Evolutionary conservation across 1,284 basidiomycete species (phyloP).

Genomic region (Ganoderma meredithae): DNA sequence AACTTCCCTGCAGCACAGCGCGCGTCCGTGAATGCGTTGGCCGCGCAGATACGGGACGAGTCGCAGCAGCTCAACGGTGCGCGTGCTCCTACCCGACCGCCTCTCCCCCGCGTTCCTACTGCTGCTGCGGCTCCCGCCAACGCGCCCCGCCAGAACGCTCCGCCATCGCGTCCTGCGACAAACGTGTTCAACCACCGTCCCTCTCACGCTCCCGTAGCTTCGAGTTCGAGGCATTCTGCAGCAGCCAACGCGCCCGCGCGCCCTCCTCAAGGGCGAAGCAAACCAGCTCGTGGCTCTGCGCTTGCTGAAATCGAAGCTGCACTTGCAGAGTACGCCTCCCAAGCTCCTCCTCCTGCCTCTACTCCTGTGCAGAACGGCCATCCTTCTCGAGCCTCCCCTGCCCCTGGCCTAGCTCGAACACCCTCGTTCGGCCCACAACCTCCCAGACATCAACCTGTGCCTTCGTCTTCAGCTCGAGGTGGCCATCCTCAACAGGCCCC

Average conservation of each 20-base stretch:
- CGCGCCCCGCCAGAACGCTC: neutral
- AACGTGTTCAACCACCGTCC: neutral
- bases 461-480: conserved; percentile 5
- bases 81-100: conserved; percentile 7
- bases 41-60: conserved; percentile 19
- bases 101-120: neutral
- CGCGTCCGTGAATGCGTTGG: conserved; percentile 20
- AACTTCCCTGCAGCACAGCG: conserved; percentile 29
- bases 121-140: conserved; percentile 2
- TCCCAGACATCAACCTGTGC: neutral
- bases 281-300: conserved; percentile 9
- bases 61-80: neutral
- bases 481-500: neutral
- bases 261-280: neutral
- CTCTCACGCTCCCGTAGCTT: neutral
- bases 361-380: neutral
- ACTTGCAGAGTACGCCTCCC: conserved; percentile 20
- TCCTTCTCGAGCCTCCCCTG: conserved; percentile 9
- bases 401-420: neutral
- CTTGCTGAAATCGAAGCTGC: conserved; percentile 23
- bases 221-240: conserved; percentile 10
- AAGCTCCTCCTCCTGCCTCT: neutral
- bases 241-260: neutral
- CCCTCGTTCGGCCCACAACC: neutral
- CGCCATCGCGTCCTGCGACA: neutral